These are phyloP conservation scores for Crucibulum laeve DNA, from an alignment of 768 basidiomycete species.

Conservation along the genomic window DNA sequence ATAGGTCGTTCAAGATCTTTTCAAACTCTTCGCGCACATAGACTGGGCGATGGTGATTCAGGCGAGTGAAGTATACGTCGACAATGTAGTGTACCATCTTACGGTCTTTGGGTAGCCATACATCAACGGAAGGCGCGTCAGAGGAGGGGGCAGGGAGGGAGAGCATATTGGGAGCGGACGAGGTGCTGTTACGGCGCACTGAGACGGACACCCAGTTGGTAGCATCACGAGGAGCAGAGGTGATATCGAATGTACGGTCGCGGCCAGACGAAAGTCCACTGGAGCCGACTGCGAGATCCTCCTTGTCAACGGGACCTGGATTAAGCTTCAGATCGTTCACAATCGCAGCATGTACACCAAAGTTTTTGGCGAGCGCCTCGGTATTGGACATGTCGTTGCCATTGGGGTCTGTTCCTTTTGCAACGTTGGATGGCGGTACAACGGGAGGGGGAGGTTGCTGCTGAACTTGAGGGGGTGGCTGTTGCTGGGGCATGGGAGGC, in stretches of 20 bases:
- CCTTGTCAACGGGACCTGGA: slow-evolving; percentile 44
- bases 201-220: slow-evolving; percentile 56
- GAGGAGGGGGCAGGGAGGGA: slow-evolving; percentile 26
- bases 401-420: slow-evolving; percentile 77
- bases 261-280: slow-evolving; percentile 67
- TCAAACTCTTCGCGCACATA: slow-evolving; percentile 69
- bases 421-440: slow-evolving; percentile 22
- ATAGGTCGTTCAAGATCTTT: slow-evolving; percentile 58
- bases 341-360: slow-evolving; percentile 72
- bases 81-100: slow-evolving; percentile 57
- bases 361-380: slow-evolving; percentile 70
- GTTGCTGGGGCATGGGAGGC: slow-evolving; percentile 33
- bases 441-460: slow-evolving; percentile 17
- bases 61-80: slow-evolving; percentile 69
- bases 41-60: slow-evolving; percentile 79
- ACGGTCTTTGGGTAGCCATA: slow-evolving; percentile 79
- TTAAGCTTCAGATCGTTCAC: slow-evolving; percentile 59
- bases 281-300: slow-evolving; percentile 77
- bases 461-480: slow-evolving; percentile 21
- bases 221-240: slow-evolving; percentile 54
- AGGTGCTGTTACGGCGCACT: slow-evolving; percentile 42
- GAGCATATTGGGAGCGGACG: slow-evolving; percentile 28
- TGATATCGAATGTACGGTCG: slow-evolving; percentile 51
- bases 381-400: slow-evolving; percentile 76
- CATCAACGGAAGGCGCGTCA: slow-evolving; percentile 32